Percentiles rank a stretch among this genome's conserved stretches.
Evolutionary conservation across 129 eudicot species (phyloP).

Genomic region (Deinandra increscens): DNA sequence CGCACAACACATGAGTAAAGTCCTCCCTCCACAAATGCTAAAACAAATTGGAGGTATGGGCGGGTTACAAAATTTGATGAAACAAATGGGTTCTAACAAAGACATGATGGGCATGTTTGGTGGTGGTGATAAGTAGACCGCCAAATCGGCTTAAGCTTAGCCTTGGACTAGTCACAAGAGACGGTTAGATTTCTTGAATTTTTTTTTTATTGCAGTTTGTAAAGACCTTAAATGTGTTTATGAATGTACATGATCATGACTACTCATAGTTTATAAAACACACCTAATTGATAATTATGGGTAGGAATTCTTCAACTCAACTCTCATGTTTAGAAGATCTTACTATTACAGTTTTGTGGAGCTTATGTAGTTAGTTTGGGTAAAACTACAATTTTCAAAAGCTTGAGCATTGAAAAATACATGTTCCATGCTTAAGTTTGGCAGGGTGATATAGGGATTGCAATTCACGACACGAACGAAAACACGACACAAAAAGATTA

Average conservation of each 20-base stretch:
- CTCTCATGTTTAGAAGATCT: no score
- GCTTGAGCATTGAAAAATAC: no score
- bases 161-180: neutral
- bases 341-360: no score
- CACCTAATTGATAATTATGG: no score
- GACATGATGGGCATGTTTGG: constrained; percentile 99
- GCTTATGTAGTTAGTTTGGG: no score
- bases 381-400: no score
- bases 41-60: constrained; percentile 99
- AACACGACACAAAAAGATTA: no score
- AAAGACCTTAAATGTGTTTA: constrained; percentile 22
- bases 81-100: constrained; percentile 87
- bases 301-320: no score
- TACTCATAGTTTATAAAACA: neutral
- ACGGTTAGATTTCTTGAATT: neutral
- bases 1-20: constrained; percentile 92
- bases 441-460: no score
- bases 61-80: constrained; percentile 86
- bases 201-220: neutral
- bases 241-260: constrained; percentile 24
- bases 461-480: no score
- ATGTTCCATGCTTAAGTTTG: no score
- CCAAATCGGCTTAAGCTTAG: neutral
- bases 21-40: constrained; percentile 92
- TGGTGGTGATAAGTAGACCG: constrained; percentile 65